Conservation (phyloP, 352 stramenopile species). For the Achlya hypogyna region DNA sequence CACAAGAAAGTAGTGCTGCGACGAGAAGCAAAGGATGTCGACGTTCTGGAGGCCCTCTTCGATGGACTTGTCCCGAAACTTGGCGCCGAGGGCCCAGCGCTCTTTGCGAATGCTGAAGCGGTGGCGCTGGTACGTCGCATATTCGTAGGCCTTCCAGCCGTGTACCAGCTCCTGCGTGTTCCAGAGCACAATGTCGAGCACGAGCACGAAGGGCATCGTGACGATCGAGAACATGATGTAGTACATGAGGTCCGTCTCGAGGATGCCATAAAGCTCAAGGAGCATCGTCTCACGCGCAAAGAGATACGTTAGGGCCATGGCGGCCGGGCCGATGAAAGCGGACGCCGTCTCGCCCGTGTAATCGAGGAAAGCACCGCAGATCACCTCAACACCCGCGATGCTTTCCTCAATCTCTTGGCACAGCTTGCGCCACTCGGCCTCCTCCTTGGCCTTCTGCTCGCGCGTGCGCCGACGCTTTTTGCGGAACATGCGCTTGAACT, state of each 20-base stretch:
- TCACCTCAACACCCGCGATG: conserved; percentile 88
- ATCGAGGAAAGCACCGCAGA: conserved; percentile 84
- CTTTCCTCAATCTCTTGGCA: conserved; percentile 93
- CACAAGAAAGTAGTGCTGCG: conserved; percentile 88
- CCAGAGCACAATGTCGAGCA: conserved; percentile 92
- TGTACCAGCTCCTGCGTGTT: conserved; percentile 94
- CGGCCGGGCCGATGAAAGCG: conserved; percentile 75
- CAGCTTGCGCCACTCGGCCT: conserved; percentile 87
- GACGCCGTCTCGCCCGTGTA: conserved; percentile 88
- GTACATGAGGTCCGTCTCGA: conserved; percentile 90
- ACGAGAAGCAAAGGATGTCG: conserved; percentile 94
- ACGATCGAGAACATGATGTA: conserved; percentile 93
- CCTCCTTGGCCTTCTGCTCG: conserved; percentile 88
- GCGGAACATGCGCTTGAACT: conserved; percentile 64
- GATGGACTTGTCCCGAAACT: conserved; percentile 89
- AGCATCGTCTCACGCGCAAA: conserved; percentile 88
- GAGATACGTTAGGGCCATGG: conserved; percentile 85
- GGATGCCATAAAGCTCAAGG: conserved; percentile 87
- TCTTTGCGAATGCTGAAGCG: conserved; percentile 90
- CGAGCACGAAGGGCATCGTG: conserved; percentile 91
- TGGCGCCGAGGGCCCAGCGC: conserved; percentile 85
- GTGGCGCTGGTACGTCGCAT: conserved; percentile 94
- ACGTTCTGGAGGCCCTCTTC: conserved; percentile 88
- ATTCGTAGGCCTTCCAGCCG: conserved; percentile 97
- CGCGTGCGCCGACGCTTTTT: conserved; percentile 68